Base-by-base conservation (phyloP, 192 early-diverging fungal species). In the Coemansia sp. region DNA sequence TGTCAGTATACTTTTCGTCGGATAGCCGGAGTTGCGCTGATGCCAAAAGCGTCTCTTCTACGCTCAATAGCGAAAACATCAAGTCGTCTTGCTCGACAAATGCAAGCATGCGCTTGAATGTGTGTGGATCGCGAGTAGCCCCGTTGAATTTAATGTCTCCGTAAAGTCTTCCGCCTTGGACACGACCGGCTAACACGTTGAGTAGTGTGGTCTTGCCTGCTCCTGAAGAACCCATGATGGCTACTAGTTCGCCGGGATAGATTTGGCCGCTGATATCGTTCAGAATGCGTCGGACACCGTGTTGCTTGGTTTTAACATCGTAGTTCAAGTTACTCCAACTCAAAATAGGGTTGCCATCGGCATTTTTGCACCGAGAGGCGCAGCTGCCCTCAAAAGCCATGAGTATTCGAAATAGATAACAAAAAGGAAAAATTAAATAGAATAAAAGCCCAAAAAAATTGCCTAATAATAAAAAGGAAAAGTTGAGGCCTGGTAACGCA, bases 151-250 rank as follows among this genome's bases (percentile, higher is more conserved):
- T 66, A 40, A 90, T 83, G 33, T 78, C 65, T 16, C 90, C 88
- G 2, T 85, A 79, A 8, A 89, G 75, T n/a, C 79, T 65, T 36
- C 88, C 88, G 27, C 78, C 85, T 65, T 87, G 85, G 34, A 86
- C 73, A 40, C 90, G 89, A 7, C 88, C 89, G 13, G 90, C 87
- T n/a, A 94, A 73, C 16, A 91, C 83, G 73, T 94, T 92, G 34
- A 97, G 80, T 20, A 95, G 74, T 1, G 91, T 94, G 11, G 93
- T 90, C 80, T 95, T 97, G 64, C 95, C 96, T 6, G 95, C 92
- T 11, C 95, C 95, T 20, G 89, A 91, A 1, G 93, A 92, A 0
- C 95, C 97, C 92, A 97, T 96, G 47, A 98, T 92, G 8, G 93
- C 94, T 50, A 93, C 84, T 73, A 95, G 79, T 40, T 92, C 87